A percentile compares a stretch with the other conserved stretches of the same genome.
Evolutionary conservation across 1,284 basidiomycete species (phyloP).

Genomic region (Athelia sp.): DNA sequence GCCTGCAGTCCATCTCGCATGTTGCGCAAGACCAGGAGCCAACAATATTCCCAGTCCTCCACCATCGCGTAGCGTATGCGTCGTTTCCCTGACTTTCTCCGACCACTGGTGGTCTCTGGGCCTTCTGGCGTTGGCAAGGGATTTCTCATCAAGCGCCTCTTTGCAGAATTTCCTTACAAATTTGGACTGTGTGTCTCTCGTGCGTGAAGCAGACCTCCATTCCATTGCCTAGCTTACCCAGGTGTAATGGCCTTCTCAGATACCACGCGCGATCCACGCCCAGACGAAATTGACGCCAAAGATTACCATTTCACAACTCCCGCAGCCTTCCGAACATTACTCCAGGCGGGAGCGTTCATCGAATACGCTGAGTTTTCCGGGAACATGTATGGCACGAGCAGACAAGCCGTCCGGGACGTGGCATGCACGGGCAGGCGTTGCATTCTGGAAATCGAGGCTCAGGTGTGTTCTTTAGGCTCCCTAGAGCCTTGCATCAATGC

Average conservation of each 20-base stretch:
- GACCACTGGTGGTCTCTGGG: slow-evolving; percentile 75
- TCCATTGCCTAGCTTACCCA: slow-evolving; percentile 8
- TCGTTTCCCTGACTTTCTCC: slow-evolving; percentile 25
- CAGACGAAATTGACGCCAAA: slow-evolving; percentile 80
- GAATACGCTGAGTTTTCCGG: slow-evolving; percentile 85
- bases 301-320: slow-evolving; percentile 73
- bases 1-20: too few species aligned
- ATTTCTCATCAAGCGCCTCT: slow-evolving; percentile 84
- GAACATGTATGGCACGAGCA: slow-evolving; percentile 92
- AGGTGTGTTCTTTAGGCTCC: slow-evolving; percentile 60
- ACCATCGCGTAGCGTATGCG: slow-evolving; percentile 5
- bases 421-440: slow-evolving; percentile 67
- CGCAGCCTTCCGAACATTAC: slow-evolving; percentile 58
- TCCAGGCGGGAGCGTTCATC: slow-evolving; percentile 63
- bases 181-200: slow-evolving; percentile 97
- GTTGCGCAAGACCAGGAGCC: too few species aligned
- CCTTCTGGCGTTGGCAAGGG: slow-evolving; percentile 94
- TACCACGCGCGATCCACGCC: slow-evolving; percentile 85
- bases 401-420: slow-evolving; percentile 58
- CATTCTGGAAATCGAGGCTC: slow-evolving; percentile 95
- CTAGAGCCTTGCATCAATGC: too few species aligned
- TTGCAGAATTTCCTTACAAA: slow-evolving; percentile 76
- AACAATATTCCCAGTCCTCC: too few species aligned
- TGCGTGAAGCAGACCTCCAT: slow-evolving; percentile 39
- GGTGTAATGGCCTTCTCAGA: slow-evolving; percentile 49